Conservation (phyloP, 768 basidiomycete species). For the Leccinellum albellum region DNA sequence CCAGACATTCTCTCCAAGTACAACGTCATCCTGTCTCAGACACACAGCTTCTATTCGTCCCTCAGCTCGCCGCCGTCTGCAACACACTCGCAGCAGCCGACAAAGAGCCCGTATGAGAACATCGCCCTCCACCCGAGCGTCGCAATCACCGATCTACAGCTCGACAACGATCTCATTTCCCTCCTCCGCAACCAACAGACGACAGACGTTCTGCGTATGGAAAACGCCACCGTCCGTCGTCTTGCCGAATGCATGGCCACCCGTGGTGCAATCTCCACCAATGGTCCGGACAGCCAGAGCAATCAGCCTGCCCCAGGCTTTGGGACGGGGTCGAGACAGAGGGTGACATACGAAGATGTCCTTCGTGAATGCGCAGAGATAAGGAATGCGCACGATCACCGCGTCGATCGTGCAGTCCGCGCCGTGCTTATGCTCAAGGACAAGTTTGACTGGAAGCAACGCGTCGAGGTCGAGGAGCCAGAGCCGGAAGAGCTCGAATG, state of each 20-base stretch:
- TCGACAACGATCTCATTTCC: conserved; percentile 71
- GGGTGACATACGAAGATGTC: conserved; percentile 51
- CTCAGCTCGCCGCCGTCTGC: conserved; percentile 41
- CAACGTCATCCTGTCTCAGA: conserved; percentile 79
- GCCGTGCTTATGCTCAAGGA: conserved; percentile 77
- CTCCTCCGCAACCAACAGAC: conserved; percentile 79
- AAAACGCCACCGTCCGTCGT: conserved; percentile 68
- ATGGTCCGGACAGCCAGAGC: conserved; percentile 43
- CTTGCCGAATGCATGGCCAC: conserved; percentile 65
- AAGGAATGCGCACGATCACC: conserved; percentile 64
- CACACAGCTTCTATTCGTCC: conserved; percentile 68
- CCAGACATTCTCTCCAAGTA: conserved; percentile 85
- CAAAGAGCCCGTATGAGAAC: conserved; percentile 48
- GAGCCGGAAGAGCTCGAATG: conserved; percentile 76
- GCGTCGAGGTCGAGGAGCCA: conserved; percentile 75
- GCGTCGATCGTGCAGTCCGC: conserved; percentile 73
- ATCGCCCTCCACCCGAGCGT: conserved; percentile 65
- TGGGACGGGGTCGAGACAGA: conserved; percentile 20
- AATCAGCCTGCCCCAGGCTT: conserved; percentile 24
- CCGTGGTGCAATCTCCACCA: conserved; percentile 42
- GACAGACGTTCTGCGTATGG: conserved; percentile 65
- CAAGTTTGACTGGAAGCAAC: conserved; percentile 77
- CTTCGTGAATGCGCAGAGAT: conserved; percentile 64
- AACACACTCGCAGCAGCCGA: conserved; percentile 7
- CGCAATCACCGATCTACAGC: conserved; percentile 56